phyloP scores from a whole-genome alignment of 345 rosid genomes.

The Nephelium lappaceum region DNA sequence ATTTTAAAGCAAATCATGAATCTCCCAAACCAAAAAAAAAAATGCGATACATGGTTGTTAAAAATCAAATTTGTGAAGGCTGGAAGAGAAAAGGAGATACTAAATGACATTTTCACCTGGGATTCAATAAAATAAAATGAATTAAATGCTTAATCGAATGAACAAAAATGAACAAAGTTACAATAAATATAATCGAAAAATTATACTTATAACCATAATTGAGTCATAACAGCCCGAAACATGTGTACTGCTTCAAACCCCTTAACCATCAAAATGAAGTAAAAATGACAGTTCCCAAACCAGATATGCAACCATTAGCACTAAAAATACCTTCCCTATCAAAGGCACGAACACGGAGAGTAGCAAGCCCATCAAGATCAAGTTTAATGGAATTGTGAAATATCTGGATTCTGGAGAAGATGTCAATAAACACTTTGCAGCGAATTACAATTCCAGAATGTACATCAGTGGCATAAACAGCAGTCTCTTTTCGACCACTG shows the following conservation, averaged over 20 bases:
- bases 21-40: background rate
- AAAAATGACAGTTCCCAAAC: slow-evolving; percentile 29
- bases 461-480: slow-evolving; percentile 85
- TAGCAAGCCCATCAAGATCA: slow-evolving; percentile 94
- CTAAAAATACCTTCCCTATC: slow-evolving; percentile 68
- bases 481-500: slow-evolving; percentile 85
- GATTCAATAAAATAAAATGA: background rate
- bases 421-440: slow-evolving; percentile 95
- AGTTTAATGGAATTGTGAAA: slow-evolving; percentile 91
- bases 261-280: slow-evolving; percentile 79
- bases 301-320: background rate
- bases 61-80: background rate
- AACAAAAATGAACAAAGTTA: background rate
- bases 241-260: slow-evolving; percentile 32
- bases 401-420: slow-evolving; percentile 83
- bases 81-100: background rate
- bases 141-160: background rate
- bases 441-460: slow-evolving; percentile 85
- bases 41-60: background rate
- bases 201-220: background rate
- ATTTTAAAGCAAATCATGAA: background rate
- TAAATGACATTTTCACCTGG: background rate
- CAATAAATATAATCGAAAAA: background rate
- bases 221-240: slow-evolving; percentile 1
- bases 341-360: slow-evolving; percentile 88